Evolutionary conservation across 1,284 basidiomycete genomes (phyloP), one percentile per base, ranked within the genome.

Genomic region (Apiotrichum laibachii): DNA sequence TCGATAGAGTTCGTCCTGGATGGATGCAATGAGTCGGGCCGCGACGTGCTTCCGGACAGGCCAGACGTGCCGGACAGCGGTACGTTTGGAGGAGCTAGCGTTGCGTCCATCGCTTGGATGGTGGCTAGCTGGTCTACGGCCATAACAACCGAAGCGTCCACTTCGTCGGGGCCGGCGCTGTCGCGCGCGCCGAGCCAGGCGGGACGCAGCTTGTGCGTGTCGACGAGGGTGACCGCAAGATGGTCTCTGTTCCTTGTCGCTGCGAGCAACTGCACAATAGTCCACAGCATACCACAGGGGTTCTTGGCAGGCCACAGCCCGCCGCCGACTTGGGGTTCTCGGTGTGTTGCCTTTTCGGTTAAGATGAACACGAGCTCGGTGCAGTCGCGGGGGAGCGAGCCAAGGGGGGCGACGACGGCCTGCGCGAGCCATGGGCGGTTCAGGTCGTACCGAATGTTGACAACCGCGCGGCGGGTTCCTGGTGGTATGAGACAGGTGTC

Each of bases 391-490:
- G 60, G 60, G 0, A 48, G 37, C 19, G 46, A n/a, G 11, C 13
- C 15, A n/a, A 54, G 46, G 8, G 50, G 56, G 42, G 43, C 37
- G 7, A 62, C 37, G 19, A 26, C 22, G 22, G 57, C 61, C 33
- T 56, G 55, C 26, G 57, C 37, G 35, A 62, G 50, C 61, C 61
- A 62, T 9, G 42, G 22, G 3, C 61, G 61, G 16, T 57, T 57
- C 2, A 56, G 57, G 57, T 62, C 61, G 48, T 56, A 62, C 13
- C 57, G 53, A 4, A 62, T 21, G 31, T 62, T 62, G 6, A 62
- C 55, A 1, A 50, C 37, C 9, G 34, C 35, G 49, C 49, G 49
- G 15, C 16, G 34, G 19, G 35, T 39, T 19, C 37, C 19, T 8
- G 9, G 5, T 8, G 37, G 49, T 7, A 50, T 22, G 5, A 12